Base-by-base conservation (phyloP, 2,329 filamentous ascomycete genomes). In the Fusarium vanettenii region DNA sequence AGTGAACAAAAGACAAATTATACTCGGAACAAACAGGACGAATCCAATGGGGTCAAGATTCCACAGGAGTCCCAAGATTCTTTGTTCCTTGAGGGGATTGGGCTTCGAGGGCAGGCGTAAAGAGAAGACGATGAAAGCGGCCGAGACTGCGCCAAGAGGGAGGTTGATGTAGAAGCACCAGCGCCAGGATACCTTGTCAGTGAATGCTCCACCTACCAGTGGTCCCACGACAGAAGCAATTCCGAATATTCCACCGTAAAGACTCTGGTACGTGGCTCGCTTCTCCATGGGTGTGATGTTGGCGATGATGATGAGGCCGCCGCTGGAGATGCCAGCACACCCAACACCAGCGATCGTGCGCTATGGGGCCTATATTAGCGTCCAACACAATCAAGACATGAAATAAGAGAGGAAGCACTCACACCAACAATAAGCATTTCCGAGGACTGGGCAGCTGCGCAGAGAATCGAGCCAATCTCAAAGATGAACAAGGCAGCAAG, bases 401-500 rank as follows among this genome's bases (percentile, higher is more conserved):
- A 37, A 18, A 16, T 18, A 0, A 7, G 7, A 4, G 3, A 16
- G 25, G 45, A 29, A n/a, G 4, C 8, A 55, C 50, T 31, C 27
- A 55, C 50, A 2, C 70, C 70, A 6, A 72, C 39, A 29, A 72
- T 72, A 13, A 72, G 43, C 8, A 56, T 60, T 8, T 20, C 37
- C 14, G 67, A 67, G 25, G 56, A 57, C 16, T 37, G 60, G 5
- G 70, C 67, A 11, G 60, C 67, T 31, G 52, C 70, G 25, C 70
- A 70, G 22, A 72, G 14, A 3, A 67, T 33, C 1, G 67, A 70
- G 10, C 88, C 87, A 1, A 88, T 59, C 73, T 89, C 87, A 59
- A 90, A 88, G 31, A 89, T 78, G 37, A 82, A 64, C n/a, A 90
- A 79, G 1, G 81, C 78, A 2, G 64, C 45, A 3, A 89, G 79